Base-by-base conservation (phyloP, 805 yeast genomes). In the Zygoascus bituminiphila region DNA sequence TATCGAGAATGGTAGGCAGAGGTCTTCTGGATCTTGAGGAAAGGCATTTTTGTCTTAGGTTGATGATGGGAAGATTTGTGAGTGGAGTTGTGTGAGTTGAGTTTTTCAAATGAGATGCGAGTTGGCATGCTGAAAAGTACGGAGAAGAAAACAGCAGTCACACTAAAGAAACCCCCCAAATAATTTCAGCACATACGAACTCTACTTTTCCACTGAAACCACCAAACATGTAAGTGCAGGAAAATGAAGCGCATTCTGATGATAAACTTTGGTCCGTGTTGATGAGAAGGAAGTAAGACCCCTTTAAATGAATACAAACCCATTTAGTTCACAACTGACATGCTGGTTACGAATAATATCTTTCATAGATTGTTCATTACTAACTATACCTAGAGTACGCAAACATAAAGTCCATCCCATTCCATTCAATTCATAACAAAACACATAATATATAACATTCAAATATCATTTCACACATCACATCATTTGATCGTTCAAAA, bases 1-100 rank as follows among this genome's bases (percentile, higher is more conserved):
- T 82, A 93, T 75, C 98, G 89, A 71, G 97, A 88, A 81, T 81
- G 87, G 91, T 93, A 93, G 63, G 97, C 91, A 69, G 95, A 82
- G 71, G 79, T 75, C 82, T 88, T 88, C 62, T 74, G 66, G 61
- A 71, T 66, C 69, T 77, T 79, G 67, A 73, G 74, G 88, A 87
- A 87, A 66, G 79, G 78, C 95, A 87, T 87, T 74, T 67, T 79
- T 57, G 51, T 35, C 38, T 46, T 33, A 6, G 37, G 47, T 47
- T 45, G 50, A 40, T 41, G 38, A 21, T 21, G 20, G 8, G 14
- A 24, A 38, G 35, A 26, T 24, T 49, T 25, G 37, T 23, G 14
- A 40, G 17, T 48, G 19, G 22, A 25, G 17, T 8, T 20, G 17
- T 31, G 29, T 26, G 36, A 46, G 9, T 5, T 17, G 8, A 15